Base-by-base conservation (phyloP, 2,329 filamentous ascomycete genomes). In the Calonectria montana region DNA sequence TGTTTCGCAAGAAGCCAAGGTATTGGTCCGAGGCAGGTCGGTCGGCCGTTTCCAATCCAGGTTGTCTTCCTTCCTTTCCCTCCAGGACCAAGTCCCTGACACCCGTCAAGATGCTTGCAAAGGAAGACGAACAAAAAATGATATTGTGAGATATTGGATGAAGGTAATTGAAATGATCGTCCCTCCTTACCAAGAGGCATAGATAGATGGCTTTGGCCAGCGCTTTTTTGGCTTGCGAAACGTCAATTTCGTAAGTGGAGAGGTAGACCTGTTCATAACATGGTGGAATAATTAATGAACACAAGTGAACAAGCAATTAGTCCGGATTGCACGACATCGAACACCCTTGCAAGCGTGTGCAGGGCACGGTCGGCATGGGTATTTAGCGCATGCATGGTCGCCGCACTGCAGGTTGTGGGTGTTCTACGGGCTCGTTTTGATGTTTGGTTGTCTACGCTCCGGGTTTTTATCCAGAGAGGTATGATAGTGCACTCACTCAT, bases 301-400 rank as follows among this genome's bases (percentile, higher is more conserved):
- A 31, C 35, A 48, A 39, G 47, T 50, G 31, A 23, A 41, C 47
- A 48, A 71, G 64, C 53, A 55, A 63, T 71, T 63, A 71, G 69
- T 64, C 69, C 64, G 69, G 64, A 62, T 71, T 70, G 67, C 63
- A 71, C 61, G 70, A 65, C 71, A 67, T 73, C 29, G 48, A 69
- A 57, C 41, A 78, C 59, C 74, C 75, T 73, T 71, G 74, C 67
- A 73, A 45, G 47, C 61, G 53, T 65, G 73, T 55, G 65, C 65
- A 70, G 65, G 27, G 66, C 75, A 45, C 35, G 72, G 67, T 77
- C 70, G 67, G 70, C 73, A 79, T 72, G 74, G 67, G 73, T 71
- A 69, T 71, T 21, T 65, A 69, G 59, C 67, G 72, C 75, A 74
- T 76, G 72, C 74, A 77, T 70, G 73, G 67, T 57, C 73, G 68